These are phyloP conservation scores for Nepenthes alata DNA, from an alignment of 179 eudicot species.

Conservation along the genomic window DNA sequence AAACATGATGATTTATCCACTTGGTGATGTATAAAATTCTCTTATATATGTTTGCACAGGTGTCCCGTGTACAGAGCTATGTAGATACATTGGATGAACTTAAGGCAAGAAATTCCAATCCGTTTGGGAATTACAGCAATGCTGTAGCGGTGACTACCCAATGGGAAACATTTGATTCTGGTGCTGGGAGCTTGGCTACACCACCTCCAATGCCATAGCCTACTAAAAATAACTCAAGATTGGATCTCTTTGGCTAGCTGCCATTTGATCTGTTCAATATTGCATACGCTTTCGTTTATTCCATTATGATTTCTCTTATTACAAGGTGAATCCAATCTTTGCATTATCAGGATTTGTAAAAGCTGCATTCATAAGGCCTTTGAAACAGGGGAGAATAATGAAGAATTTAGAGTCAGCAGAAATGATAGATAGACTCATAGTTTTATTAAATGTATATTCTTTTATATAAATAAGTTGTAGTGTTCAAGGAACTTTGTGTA, in stretches of 20 bases:
- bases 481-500: no score
- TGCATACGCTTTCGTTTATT: no score
- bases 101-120: conserved; percentile 43
- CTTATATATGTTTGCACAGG: conserved; percentile 24
- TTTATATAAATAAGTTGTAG: no score
- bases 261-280: no score
- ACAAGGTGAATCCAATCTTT: no score
- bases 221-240: conserved; percentile 41
- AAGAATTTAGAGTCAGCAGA: no score
- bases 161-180: conserved; percentile 57
- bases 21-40: background rate
- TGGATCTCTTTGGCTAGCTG: conserved; percentile 53
- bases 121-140: conserved; percentile 19
- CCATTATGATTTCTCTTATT: no score
- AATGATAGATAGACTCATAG: no score
- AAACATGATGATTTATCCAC: background rate
- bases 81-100: conserved; percentile 60
- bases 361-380: no score
- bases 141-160: conserved; percentile 31
- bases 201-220: conserved; percentile 39
- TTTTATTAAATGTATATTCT: no score
- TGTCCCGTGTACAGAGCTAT: conserved; percentile 62
- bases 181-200: conserved; percentile 29
- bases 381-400: no score
- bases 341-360: no score